Evolutionary conservation across 495 filamentous ascomycete species (phyloP).

Genomic region (Cryomyces antarcticus): DNA sequence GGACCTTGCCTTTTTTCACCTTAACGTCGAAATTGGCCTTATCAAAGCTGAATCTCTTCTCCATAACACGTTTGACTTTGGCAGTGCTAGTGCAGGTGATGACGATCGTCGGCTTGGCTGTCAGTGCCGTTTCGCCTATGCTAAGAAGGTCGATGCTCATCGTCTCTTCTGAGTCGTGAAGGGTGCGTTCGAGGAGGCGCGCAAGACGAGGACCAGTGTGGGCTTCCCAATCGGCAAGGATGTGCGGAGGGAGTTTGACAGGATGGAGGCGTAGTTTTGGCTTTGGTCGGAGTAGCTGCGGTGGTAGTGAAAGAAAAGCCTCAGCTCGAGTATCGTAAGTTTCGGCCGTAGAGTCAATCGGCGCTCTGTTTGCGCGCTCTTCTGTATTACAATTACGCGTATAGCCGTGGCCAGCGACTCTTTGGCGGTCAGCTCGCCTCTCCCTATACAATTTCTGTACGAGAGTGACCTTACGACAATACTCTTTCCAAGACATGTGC

Average conservation of each 20-base stretch:
- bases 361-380: no score
- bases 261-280: slow-evolving; percentile 17
- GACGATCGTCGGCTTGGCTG: slow-evolving; percentile 24
- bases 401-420: no score
- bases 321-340: no score
- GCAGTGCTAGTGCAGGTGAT: slow-evolving; percentile 23
- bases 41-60: slow-evolving; percentile 20
- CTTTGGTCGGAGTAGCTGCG: not conserved
- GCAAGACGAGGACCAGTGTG: slow-evolving; percentile 18
- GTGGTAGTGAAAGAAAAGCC: no score
- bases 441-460: slow-evolving; percentile 17
- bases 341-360: no score
- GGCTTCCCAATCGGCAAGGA: slow-evolving; percentile 20
- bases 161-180: slow-evolving; percentile 21
- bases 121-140: slow-evolving; percentile 20
- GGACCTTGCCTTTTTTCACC: slow-evolving; percentile 21
- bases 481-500: slow-evolving; percentile 9
- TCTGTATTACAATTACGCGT: no score
- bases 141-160: slow-evolving; percentile 22
- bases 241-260: slow-evolving; percentile 14
- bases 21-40: slow-evolving; percentile 2
- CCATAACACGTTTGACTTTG: slow-evolving; percentile 19
- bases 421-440: not conserved
- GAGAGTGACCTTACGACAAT: slow-evolving; percentile 14
- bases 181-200: slow-evolving; percentile 17